These are phyloP conservation scores for Calocybe cyanea DNA, from an alignment of 768 basidiomycete species.

Conservation along the genomic window DNA sequence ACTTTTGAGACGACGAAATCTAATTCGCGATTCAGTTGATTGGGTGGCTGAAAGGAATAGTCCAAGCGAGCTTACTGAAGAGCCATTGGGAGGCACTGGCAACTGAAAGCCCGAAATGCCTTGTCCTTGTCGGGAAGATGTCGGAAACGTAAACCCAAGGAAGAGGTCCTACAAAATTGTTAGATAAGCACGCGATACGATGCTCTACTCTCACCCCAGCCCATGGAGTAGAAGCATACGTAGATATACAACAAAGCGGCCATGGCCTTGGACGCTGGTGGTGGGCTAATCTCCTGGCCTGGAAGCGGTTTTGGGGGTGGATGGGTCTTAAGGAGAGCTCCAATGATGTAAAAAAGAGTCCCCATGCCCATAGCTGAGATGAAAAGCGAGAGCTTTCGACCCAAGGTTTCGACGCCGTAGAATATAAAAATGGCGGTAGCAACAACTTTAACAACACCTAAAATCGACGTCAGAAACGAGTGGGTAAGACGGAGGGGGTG, in stretches of 20 bases:
- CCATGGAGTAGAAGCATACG: slow-evolving; percentile 85
- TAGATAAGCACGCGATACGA: slow-evolving; percentile 23
- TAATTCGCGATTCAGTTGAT: slow-evolving; percentile 21
- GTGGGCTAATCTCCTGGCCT: slow-evolving; percentile 22
- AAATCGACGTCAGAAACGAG: background rate
- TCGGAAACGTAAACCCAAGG: slow-evolving; percentile 69
- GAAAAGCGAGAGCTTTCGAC: slow-evolving; percentile 67
- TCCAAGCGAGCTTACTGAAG: slow-evolving; percentile 52
- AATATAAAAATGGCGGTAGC: slow-evolving; percentile 66
- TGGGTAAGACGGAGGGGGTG: no score
- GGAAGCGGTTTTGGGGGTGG: slow-evolving; percentile 41
- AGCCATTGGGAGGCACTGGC: slow-evolving; percentile 83
- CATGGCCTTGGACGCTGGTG: slow-evolving; percentile 73
- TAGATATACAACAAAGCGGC: slow-evolving; percentile 85
- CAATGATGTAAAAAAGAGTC: slow-evolving; percentile 75
- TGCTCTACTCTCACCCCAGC: slow-evolving; percentile 53
- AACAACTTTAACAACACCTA: slow-evolving; percentile 59
- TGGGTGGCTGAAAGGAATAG: background rate
- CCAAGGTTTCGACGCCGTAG: slow-evolving; percentile 63
- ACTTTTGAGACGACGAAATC: slow-evolving; percentile 73
- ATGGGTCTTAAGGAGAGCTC: slow-evolving; percentile 80
- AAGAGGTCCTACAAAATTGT: slow-evolving; percentile 31
- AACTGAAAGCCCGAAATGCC: slow-evolving; percentile 74
- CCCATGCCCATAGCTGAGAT: slow-evolving; percentile 82
- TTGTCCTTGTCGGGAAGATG: slow-evolving; percentile 82